phyloP scores from a whole-genome alignment of 805 yeast genomes.

The Groenewaldozyma salmanticensis region DNA sequence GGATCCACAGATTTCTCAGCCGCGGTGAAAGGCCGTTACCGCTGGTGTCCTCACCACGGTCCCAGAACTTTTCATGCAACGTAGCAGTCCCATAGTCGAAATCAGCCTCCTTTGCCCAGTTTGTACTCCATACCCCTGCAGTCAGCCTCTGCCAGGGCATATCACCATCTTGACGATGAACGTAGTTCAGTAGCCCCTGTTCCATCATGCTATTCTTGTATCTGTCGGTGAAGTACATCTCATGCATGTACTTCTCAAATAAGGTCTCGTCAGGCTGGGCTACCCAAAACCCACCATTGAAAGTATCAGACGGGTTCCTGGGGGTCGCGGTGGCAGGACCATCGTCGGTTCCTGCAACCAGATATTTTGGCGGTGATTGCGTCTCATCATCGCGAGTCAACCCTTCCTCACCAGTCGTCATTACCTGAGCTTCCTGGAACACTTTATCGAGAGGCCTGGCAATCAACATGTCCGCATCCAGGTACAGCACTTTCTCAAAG shows the following conservation, averaged over 20 bases:
- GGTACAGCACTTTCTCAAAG: slow-evolving; percentile 8
- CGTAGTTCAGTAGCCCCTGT: slow-evolving; percentile 11
- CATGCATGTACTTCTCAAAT: slow-evolving; percentile 4
- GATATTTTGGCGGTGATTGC: slow-evolving; percentile 6
- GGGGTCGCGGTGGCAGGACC: slow-evolving; percentile 4
- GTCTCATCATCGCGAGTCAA: slow-evolving; percentile 5
- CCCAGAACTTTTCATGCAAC: slow-evolving; percentile 11
- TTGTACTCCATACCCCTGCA: slow-evolving; percentile 11
- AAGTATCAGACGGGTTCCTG: slow-evolving; percentile 6
- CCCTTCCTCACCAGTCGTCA: neutral
- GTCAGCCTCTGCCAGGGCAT: slow-evolving; percentile 7
- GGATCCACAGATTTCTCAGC: slow-evolving; percentile 1
- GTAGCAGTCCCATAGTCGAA: slow-evolving; percentile 7
- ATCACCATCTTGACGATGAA: slow-evolving; percentile 6
- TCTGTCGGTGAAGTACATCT: slow-evolving; percentile 6
- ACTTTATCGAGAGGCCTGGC: slow-evolving; percentile 7
- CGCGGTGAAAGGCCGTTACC: too few relatives aligned
- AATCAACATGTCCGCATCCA: slow-evolving; percentile 11
- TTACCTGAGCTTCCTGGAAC: slow-evolving; percentile 3
- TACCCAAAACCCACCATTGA: slow-evolving; percentile 11
- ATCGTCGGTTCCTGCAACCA: slow-evolving; percentile 10
- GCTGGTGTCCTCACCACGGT: neutral
- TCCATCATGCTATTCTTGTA: slow-evolving; percentile 6
- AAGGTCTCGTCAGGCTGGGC: slow-evolving; percentile 3
- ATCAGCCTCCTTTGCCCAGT: slow-evolving; percentile 7